Conservation (phyloP, 139 green algal species). For the Coccomyxa sp. region DNA sequence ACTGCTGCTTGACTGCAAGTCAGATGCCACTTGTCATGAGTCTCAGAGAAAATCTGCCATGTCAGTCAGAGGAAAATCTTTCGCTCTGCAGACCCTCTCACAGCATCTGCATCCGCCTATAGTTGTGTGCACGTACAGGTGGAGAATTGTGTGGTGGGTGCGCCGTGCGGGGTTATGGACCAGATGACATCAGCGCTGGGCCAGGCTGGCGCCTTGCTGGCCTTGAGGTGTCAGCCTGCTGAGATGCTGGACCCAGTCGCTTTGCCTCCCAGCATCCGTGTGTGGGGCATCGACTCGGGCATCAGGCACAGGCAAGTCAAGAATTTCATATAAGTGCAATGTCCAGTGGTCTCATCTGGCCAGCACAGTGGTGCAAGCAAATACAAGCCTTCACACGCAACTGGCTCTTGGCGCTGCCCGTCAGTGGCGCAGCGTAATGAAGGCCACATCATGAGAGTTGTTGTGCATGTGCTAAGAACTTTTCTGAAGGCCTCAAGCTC, state of each 20-base stretch:
- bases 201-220: conserved; percentile 59
- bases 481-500: neutral
- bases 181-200: conserved; percentile 71
- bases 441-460: neutral
- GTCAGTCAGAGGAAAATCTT: neutral
- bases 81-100: no score
- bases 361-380: no score
- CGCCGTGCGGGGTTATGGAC: conserved; percentile 96
- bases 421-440: neutral
- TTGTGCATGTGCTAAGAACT: neutral
- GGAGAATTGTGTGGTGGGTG: conserved; percentile 91
- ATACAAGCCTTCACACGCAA: no score
- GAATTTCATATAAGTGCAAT: no score
- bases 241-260: conserved; percentile 37
- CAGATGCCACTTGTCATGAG: no score
- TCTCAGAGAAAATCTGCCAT: neutral
- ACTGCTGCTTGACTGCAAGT: no score
- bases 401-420: no score
- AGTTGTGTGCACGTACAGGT: conserved; percentile 46
- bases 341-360: no score
- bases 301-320: neutral
- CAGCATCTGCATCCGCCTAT: no score
- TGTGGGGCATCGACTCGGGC: conserved; percentile 88
- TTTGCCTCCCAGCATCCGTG: conserved; percentile 57
- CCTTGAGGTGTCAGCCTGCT: conserved; percentile 81